Percentiles rank a stretch among this genome's conserved stretches.
These are phyloP conservation scores for Mycena pura DNA, from an alignment of 768 basidiomycete species.

Conservation along the genomic window DNA sequence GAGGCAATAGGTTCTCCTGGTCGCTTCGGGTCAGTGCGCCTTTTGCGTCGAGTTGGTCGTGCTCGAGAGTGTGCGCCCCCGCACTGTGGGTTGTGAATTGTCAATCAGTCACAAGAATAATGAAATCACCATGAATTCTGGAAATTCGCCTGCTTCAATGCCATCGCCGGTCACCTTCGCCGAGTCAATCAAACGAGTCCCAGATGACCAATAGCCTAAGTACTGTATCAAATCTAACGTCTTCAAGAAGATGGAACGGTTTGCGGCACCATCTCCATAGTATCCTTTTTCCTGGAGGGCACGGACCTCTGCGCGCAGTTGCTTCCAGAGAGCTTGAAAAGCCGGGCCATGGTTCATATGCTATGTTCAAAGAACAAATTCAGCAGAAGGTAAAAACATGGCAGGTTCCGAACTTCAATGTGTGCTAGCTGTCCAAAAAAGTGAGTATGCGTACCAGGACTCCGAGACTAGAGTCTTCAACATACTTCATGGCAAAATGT, in stretches of 20 bases:
- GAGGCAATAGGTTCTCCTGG: slow-evolving; percentile 56
- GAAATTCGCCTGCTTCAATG: slow-evolving; percentile 62
- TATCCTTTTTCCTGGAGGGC: slow-evolving; percentile 78
- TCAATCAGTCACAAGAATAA: background rate
- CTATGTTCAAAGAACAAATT: slow-evolving; percentile 42
- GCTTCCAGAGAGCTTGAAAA: slow-evolving; percentile 79
- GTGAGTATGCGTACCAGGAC: background rate
- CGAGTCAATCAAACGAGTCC: slow-evolving; percentile 73
- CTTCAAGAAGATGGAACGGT: background rate
- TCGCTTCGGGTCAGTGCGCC: slow-evolving; percentile 31
- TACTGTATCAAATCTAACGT: background rate
- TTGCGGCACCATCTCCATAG: slow-evolving; percentile 74
- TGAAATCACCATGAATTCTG: slow-evolving; percentile 74
- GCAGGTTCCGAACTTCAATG: slow-evolving; percentile 61
- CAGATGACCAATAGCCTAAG: slow-evolving; percentile 84
- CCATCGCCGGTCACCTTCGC: slow-evolving; percentile 57
- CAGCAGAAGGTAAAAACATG: background rate
- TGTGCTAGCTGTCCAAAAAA: slow-evolving; percentile 69
- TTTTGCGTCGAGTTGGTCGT: slow-evolving; percentile 59
- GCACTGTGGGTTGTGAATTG: slow-evolving; percentile 52
- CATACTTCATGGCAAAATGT: slow-evolving; percentile 85
- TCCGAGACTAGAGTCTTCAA: slow-evolving; percentile 5
- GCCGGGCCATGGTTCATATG: slow-evolving; percentile 82
- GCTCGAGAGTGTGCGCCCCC: slow-evolving; percentile 77
- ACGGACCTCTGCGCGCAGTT: slow-evolving; percentile 68